phyloP scores from a whole-genome alignment of 768 basidiomycete species.

The Leccinellum luteum region DNA sequence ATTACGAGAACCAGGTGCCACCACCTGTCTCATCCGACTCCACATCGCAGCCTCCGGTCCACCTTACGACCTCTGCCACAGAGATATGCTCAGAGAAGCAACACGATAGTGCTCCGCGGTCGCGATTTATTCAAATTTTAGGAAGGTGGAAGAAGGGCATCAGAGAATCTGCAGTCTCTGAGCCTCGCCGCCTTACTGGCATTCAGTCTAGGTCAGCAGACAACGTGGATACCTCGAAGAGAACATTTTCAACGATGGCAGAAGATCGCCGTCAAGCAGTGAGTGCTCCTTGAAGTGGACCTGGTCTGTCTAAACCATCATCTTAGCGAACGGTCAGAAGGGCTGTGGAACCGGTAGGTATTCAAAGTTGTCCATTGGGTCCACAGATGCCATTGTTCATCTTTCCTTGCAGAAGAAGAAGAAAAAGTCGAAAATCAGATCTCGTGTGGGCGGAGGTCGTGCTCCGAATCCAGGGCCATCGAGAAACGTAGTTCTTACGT shows the following conservation, averaged over 20 bases:
- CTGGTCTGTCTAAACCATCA: no score
- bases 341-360: no score
- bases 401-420: no score
- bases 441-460: no score
- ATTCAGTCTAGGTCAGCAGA: neutral
- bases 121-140: neutral
- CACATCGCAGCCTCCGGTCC: neutral
- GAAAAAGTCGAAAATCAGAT: no score
- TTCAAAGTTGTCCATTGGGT: no score
- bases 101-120: neutral
- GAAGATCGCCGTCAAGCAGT: neutral
- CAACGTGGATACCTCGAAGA: neutral
- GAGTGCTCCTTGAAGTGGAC: neutral
- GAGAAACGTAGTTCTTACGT: no score
- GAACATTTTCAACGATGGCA: neutral
- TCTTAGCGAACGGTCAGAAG: no score
- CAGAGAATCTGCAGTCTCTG: neutral
- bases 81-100: neutral
- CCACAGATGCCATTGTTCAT: no score
- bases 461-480: no score
- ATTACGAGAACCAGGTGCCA: no score
- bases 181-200: neutral
- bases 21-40: neutral
- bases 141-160: neutral
- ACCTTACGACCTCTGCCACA: neutral